These are phyloP conservation scores for Yamadazyma nakazawae DNA, from an alignment of 805 yeast species.

Conservation along the genomic window DNA sequence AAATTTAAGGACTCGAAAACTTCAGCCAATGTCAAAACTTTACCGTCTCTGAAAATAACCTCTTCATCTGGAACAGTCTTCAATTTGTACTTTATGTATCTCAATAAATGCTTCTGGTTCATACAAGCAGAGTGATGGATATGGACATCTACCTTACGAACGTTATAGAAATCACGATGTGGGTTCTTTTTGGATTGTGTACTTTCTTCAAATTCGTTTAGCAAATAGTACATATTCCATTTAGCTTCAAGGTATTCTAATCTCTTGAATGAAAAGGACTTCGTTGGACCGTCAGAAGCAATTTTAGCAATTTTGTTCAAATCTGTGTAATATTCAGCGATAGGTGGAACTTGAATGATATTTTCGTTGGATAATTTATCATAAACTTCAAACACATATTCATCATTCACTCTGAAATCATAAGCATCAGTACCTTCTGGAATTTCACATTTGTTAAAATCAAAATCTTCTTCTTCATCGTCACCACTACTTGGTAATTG, in stretches of 20 bases:
- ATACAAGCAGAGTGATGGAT: constrained; percentile 99
- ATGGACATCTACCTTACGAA: constrained; percentile 96
- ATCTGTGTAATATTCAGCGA: constrained; percentile 83
- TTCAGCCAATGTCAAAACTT: constrained; percentile 77
- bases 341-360: constrained; percentile 67
- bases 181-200: constrained; percentile 89
- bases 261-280: constrained; percentile 92
- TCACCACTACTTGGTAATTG: constrained; percentile 35
- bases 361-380: constrained; percentile 22
- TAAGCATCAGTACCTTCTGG: constrained; percentile 46
- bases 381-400: constrained; percentile 69
- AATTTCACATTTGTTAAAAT: constrained; percentile 51
- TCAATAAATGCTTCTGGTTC: constrained; percentile 94
- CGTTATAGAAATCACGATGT: constrained; percentile 95
- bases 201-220: constrained; percentile 91
- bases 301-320: constrained; percentile 67
- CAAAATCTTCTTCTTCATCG: constrained; percentile 51
- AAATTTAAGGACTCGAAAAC: constrained; percentile 89
- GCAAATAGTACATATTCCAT: constrained; percentile 85
- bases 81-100: constrained; percentile 92
- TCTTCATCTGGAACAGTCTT: constrained; percentile 83
- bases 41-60: constrained; percentile 91
- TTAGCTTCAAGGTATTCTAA: constrained; percentile 92
- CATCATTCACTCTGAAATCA: constrained; percentile 48
- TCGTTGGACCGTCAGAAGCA: constrained; percentile 93